Evolutionary conservation across 768 basidiomycete species (phyloP).

Genomic region (Gloeopeniophorella convolvens): DNA sequence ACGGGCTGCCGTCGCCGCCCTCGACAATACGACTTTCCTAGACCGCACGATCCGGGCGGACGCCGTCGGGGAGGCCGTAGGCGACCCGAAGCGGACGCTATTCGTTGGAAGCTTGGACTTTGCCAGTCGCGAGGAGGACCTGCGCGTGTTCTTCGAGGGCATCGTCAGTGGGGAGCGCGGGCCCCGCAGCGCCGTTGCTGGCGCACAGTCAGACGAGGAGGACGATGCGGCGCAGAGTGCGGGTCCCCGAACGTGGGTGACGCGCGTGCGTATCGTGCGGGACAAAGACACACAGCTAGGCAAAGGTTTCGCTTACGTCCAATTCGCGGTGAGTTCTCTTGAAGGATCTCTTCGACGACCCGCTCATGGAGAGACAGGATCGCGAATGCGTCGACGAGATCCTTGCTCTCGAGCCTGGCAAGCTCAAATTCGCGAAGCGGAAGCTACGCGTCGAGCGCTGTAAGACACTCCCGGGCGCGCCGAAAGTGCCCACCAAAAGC

Average conservation of each 20-base stretch:
- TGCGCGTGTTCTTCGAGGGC: conserved; percentile 81
- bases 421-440: conserved; percentile 89
- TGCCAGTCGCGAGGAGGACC: conserved; percentile 82
- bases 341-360: background rate
- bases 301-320: conserved; percentile 92
- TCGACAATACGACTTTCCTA: conserved; percentile 69
- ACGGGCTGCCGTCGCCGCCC: conserved; percentile 44
- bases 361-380: conserved; percentile 45
- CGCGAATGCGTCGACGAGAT: conserved; percentile 89
- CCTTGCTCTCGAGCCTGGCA: conserved; percentile 66
- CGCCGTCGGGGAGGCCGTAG: conserved; percentile 39
- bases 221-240: conserved; percentile 24
- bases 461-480: conserved; percentile 56
- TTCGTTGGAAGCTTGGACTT: conserved; percentile 96
- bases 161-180: conserved; percentile 68
- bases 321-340: conserved; percentile 59
- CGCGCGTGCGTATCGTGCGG: conserved; percentile 78
- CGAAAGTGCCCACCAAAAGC: conserved; percentile 18
- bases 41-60: conserved; percentile 80
- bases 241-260: conserved; percentile 58
- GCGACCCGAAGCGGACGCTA: conserved; percentile 74
- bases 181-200: conserved; percentile 33
- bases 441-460: conserved; percentile 88
- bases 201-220: conserved; percentile 25
- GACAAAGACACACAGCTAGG: conserved; percentile 91